phyloP scores from a whole-genome alignment of 208 protist genomes.

The Crithidia brevicula region DNA sequence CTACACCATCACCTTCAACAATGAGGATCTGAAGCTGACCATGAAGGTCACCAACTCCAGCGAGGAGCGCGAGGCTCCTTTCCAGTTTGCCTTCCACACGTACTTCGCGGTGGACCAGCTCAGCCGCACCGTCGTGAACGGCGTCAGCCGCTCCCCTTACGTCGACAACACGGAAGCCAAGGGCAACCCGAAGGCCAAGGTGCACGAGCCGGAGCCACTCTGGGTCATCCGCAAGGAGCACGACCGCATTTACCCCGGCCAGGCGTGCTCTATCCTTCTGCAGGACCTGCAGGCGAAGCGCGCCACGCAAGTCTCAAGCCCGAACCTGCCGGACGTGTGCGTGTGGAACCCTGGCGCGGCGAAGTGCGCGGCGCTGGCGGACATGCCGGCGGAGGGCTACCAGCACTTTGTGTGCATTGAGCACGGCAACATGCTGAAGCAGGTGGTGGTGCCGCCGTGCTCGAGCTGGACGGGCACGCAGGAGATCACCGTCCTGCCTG shows the following conservation, averaged over 20 bases:
- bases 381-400: conserved; percentile 83
- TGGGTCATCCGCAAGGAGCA: conserved; percentile 60
- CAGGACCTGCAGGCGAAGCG: conserved; percentile 40
- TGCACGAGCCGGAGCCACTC: conserved; percentile 29
- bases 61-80: conserved; percentile 41
- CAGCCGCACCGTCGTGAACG: conserved; percentile 61
- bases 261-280: conserved; percentile 49
- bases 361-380: conserved; percentile 70
- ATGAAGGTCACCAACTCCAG: conserved; percentile 75
- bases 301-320: conserved; percentile 45
- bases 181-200: conserved; percentile 45
- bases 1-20: conserved; percentile 84
- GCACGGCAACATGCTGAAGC: conserved; percentile 74
- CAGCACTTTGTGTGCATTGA: conserved; percentile 88
- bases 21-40: conserved; percentile 50
- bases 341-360: conserved; percentile 88
- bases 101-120: conserved; percentile 82
- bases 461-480: conserved; percentile 66
- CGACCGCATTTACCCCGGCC: conserved; percentile 81
- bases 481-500: conserved; percentile 43
- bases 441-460: conserved; percentile 60
- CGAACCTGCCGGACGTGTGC: conserved; percentile 75
- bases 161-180: conserved; percentile 61
- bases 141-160: conserved; percentile 70
- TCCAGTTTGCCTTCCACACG: conserved; percentile 87